Base-by-base conservation (phyloP, 2,329 filamentous ascomycete genomes). In the Kalaharituber pfeilii region DNA sequence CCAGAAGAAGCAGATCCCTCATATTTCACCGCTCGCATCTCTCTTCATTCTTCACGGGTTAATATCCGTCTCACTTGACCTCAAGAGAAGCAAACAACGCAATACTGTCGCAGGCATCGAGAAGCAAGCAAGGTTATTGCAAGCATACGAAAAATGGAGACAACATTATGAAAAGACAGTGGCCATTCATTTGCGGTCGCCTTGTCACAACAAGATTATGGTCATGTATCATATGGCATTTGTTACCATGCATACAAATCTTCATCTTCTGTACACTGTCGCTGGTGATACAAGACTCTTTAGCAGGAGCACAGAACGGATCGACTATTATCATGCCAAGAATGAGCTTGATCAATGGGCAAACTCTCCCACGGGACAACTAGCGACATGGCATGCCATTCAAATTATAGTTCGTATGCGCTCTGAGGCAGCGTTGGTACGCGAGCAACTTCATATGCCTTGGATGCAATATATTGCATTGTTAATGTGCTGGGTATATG, bases 371-470 rank as follows among this genome's bases (percentile, higher is more conserved):
- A 44, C 53, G 33, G 57, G 56, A 25, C 58, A 57, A 33, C 51
- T 61, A 45, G 57, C 58, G 22, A 59, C 57, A 49, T 60, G 58
- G 59, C 59, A 61, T 49, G 56, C 59, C 5, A 54, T 60, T n/a
- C 56, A 57, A 42, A 60, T 60, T 28, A 39, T 61, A 28, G 51
- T 57, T 33, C 53, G 54, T 33, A 55, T 56, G 24, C 39, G 60
- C 22, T 15, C n/a, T 5, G 42, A 47, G 25, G n/a, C 42, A 22
- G 42, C 42, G 13, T 25, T 47, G 24, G 42, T 47, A 20, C 42
- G 42, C 15, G 42, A 47, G 22, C 42, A 47, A 22, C 3, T 47
- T 22, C 6, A 47, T 22, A 20, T 47, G n/a, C 44, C 56, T 24
- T 61, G 58, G 56, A 54, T 54, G 13, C 54, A 56, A 51, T 61